phyloP scores from a whole-genome alignment of 2,329 filamentous ascomycete species.

The Beauveria varroae region DNA sequence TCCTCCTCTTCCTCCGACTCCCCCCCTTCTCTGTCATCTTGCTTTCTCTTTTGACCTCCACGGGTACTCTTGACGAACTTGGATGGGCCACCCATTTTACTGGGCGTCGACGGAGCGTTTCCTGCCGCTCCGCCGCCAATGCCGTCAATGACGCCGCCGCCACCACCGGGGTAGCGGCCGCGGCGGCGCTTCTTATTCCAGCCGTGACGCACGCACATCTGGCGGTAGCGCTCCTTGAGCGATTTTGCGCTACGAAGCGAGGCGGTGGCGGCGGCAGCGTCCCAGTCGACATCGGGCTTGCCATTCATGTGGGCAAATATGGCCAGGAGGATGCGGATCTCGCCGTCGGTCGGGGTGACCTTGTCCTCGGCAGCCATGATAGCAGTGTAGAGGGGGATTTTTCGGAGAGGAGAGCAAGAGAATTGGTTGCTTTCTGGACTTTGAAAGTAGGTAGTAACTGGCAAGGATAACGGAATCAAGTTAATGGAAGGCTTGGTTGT shows the following conservation, averaged over 20 bases:
- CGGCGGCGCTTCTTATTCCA: constrained; percentile 24
- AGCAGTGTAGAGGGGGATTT: not conserved
- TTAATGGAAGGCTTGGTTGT: too few species aligned
- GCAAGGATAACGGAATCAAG: too few species aligned
- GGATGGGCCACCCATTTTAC: constrained; percentile 6
- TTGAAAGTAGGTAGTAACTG: too few species aligned
- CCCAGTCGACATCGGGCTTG: constrained; percentile 34
- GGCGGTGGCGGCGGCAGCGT: constrained; percentile 27
- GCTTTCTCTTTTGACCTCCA: constrained; percentile 18
- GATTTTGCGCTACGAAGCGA: constrained; percentile 34
- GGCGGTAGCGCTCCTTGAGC: constrained; percentile 34
- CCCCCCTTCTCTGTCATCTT: not conserved
- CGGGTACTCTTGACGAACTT: constrained; percentile 27
- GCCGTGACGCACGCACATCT: constrained; percentile 32
- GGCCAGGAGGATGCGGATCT: constrained; percentile 32
- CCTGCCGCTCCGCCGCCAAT: not conserved
- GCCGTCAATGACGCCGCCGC: not conserved
- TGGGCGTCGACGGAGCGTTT: not conserved
- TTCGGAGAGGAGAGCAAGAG: too few species aligned
- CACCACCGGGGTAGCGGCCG: too few species aligned
- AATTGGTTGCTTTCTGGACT: not conserved
- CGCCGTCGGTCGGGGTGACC: constrained; percentile 23
- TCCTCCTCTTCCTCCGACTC: constrained; percentile 12
- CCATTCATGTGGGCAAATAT: constrained; percentile 34
- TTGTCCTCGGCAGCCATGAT: constrained; percentile 12